phyloP scores from a whole-genome alignment of 1,139 yeast genomes.

The Ogataea hybrid region DNA sequence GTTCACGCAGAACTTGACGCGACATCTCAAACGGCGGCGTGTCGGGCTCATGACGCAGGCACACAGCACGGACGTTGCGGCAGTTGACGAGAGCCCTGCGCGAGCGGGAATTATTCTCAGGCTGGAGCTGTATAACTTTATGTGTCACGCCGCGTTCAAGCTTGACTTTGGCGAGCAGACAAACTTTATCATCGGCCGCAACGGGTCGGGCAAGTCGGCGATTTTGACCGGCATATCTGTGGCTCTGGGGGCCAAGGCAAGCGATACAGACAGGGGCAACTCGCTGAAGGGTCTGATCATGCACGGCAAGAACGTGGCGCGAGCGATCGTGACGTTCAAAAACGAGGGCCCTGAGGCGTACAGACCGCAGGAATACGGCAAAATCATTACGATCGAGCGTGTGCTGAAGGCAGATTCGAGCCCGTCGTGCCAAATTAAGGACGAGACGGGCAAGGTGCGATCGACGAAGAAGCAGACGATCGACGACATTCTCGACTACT shows the following conservation, averaged over 20 bases:
- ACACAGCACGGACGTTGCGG: conserved; percentile 9
- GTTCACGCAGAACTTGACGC: conserved; percentile 29
- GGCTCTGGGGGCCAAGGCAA: conserved; percentile 92
- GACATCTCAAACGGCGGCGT: conserved; percentile 21
- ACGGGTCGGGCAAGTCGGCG: conserved; percentile 96
- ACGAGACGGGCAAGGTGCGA: conserved; percentile 49
- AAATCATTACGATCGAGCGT: conserved; percentile 67
- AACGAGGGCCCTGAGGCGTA: conserved; percentile 69
- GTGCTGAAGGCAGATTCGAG: conserved; percentile 54
- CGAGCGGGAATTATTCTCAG: conserved; percentile 56
- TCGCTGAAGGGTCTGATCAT: conserved; percentile 68
- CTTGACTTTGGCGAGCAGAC: conserved; percentile 78
- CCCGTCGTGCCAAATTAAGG: conserved; percentile 50
- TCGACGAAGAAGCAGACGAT: conserved; percentile 64
- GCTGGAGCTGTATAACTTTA: conserved; percentile 63
- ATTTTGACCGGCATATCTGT: conserved; percentile 86
- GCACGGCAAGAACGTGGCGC: conserved; percentile 70
- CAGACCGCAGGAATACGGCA: conserved; percentile 64
- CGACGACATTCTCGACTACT: conserved; percentile 65
- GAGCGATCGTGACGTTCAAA: conserved; percentile 55
- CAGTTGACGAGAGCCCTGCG: conserved; percentile 35
- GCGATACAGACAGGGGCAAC: conserved; percentile 84
- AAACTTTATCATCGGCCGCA: conserved; percentile 89
- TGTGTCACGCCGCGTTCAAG: conserved; percentile 83
- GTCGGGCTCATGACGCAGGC: conserved; percentile 27